Conservation (phyloP, 2,329 filamentous ascomycete species). For the Ceratocystis cubensis region DNA sequence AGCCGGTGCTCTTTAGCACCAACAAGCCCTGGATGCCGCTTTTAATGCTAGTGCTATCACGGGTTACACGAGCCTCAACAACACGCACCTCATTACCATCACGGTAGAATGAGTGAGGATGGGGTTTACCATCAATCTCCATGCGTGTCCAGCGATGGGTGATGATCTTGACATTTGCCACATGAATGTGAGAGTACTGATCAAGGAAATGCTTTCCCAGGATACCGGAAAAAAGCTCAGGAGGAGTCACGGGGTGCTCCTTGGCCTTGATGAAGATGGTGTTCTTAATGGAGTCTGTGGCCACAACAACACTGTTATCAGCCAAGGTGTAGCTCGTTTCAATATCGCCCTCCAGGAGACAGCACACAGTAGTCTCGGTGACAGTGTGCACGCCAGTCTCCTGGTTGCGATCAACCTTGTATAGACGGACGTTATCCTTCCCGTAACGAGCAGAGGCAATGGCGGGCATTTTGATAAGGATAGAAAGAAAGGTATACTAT, state of each 20-base stretch:
- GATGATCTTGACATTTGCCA: slow-evolving; percentile 66
- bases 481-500: not conserved
- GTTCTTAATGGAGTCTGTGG: slow-evolving; percentile 97
- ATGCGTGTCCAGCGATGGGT: slow-evolving; percentile 90
- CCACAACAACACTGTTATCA: slow-evolving; percentile 90
- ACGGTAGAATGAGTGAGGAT: slow-evolving; percentile 88
- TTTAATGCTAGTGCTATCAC: slow-evolving; percentile 59
- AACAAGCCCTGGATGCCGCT: slow-evolving; percentile 70
- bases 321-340: slow-evolving; percentile 79
- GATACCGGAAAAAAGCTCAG: slow-evolving; percentile 79
- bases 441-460: slow-evolving; percentile 61
- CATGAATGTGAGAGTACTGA: slow-evolving; percentile 77
- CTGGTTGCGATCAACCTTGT: slow-evolving; percentile 78
- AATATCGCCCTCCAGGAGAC: slow-evolving; percentile 85
- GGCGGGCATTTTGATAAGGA: slow-evolving; percentile 35
- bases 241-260: slow-evolving; percentile 80
- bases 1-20: slow-evolving; percentile 92
- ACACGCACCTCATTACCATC: slow-evolving; percentile 81
- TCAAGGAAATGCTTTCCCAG: slow-evolving; percentile 81
- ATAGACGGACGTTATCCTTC: slow-evolving; percentile 97
- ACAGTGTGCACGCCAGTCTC: slow-evolving; percentile 69
- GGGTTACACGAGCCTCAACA: slow-evolving; percentile 58
- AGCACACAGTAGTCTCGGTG: slow-evolving; percentile 88
- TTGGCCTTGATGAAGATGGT: slow-evolving; percentile 92
- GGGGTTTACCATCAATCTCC: slow-evolving; percentile 71